These are phyloP conservation scores for Trebouxiophyceae sp. DNA, from an alignment of 163 green algal genomes.

Conservation along the genomic window DNA sequence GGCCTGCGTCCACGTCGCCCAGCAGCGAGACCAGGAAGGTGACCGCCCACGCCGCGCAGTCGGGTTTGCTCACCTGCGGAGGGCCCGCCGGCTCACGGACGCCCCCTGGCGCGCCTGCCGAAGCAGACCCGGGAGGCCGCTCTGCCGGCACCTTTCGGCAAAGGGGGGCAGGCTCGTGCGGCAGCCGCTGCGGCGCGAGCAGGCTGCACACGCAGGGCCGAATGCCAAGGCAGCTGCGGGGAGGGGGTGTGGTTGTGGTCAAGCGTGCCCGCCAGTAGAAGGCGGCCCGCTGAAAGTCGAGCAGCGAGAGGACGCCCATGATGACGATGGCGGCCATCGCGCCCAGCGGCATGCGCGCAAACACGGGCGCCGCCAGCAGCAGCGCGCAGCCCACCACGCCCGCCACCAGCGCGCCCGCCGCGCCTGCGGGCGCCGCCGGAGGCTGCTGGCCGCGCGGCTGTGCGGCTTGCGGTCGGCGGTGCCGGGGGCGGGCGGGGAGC, in stretches of 20 bases:
- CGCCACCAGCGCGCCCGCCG: conserved; percentile 10
- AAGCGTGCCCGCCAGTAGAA: not conserved
- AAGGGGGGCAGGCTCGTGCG: too few species aligned
- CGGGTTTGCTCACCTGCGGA: conserved; percentile 41
- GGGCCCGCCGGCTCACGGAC: not conserved
- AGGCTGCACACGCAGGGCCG: too few species aligned
- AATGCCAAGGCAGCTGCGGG: too few species aligned
- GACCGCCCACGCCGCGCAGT: conserved; percentile 52
- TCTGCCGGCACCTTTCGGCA: not conserved
- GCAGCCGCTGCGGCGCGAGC: too few species aligned
- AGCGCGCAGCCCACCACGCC: conserved; percentile 50
- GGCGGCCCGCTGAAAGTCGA: conserved; percentile 44
- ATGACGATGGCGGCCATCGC: conserved; percentile 73
- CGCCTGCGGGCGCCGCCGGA: conserved; percentile 4
- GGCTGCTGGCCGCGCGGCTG: too few species aligned
- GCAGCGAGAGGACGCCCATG: conserved; percentile 41
- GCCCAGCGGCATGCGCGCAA: conserved; percentile 57
- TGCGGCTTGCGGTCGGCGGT: too few species aligned
- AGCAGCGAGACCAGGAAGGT: conserved; percentile 43
- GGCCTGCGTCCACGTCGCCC: conserved; percentile 42
- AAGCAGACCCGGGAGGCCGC: not conserved
- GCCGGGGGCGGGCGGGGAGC: too few species aligned
- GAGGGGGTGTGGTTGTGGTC: not conserved
- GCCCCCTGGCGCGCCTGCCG: not conserved
- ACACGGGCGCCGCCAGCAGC: conserved; percentile 62